Evolutionary conservation across 2,329 filamentous ascomycete species (phyloP), one percentile per base, ranked within the genome.

Genomic region (Colletotrichum phormii): DNA sequence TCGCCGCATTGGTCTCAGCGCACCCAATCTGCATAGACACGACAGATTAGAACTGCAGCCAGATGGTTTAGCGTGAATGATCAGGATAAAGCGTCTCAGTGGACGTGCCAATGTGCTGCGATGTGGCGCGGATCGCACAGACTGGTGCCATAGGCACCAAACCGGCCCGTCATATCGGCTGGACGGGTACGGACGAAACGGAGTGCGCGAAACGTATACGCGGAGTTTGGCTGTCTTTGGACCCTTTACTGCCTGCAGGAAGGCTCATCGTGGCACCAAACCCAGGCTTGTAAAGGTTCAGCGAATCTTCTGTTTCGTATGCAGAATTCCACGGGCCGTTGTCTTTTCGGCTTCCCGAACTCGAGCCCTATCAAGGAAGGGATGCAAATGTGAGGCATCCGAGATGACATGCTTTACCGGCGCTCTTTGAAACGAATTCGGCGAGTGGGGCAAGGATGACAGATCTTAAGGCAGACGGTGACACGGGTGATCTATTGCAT

Each of bases 111-210:
- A 69, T 33, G n/a, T 18, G 15, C 29, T 57, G 31, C 49, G 49
- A 67, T 46, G 35, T 62, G 35, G 49, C 49, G 12, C 46, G 8
- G 49, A 71, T 67, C 33, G 29, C 11, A 26, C 29, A 22, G 15
- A 61, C 31, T 54, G 31, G 46, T 24, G 46, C n/a, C 13, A 18
- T 12, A 15, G 33, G 46, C 49, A 12, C 22, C n/a, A 12, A 26
- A 9, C 51, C 18, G 46, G 22, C 35, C 29, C 26, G n/a, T 18
- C 7, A 37, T 58, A 68, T 63, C 22, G 51, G 29, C 35, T 53
- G 29, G 2, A n/a, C 49, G 31, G 5, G 29, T 68, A 68, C 58
- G 69, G 64, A 37, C 64, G 68, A 62, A 59, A 67, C 51, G 57
- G 57, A 29, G n/a, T 33, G 26, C 9, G 35, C 29, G 35, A 59